Base-by-base conservation (phyloP, 805 yeast species). In the Cyberlindnera amylophila region DNA sequence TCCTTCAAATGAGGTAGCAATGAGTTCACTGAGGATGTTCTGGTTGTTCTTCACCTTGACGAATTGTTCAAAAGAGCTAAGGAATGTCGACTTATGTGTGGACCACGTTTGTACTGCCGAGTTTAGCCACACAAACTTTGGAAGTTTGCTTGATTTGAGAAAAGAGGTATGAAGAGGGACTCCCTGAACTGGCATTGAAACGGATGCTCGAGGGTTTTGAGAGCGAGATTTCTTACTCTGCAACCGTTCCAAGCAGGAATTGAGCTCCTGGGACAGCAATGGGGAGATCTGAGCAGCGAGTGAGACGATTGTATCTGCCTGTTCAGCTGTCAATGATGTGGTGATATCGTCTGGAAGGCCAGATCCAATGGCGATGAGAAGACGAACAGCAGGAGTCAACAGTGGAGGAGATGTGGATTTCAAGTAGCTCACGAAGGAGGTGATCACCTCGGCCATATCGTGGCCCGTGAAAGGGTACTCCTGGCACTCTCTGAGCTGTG, bases 1-100 rank as follows among this genome's bases (percentile, higher is more conserved):
- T 42, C 74, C 63, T 63, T 75, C 66, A 59, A 77, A 64, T 36
- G 74, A 61, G 45, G 74, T 45, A 48, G 72, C 55, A 42, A 74
- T 44, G 50, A 75, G 42, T 61, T 74, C 66, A 52, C 67, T 51
- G 57, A 69, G 51, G 3, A 60, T 47, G 18, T 59, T 42, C 23
- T 54, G 53, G 8, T 44, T 46, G 5, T 58, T 51, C 27, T 57
- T 61, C 21, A 57, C 58, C 23, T 61, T 62, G 3, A 67, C 55
- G n/a, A 62, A 55, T 14, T 61, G 53, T 8, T 62, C 62, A 26
- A 69, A 68, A 0, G 62, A 46, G 0, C 53, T 26, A 11, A 68
- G 39, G 39, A 67, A 67, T 17, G 58, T 59, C 2, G 56, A 29
- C 21, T 54, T 51, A 23, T 56, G 55, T 0, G 63, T 50, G 13